phyloP scores from a whole-genome alignment of 768 basidiomycete species.

The Amanita brunnescens region DNA sequence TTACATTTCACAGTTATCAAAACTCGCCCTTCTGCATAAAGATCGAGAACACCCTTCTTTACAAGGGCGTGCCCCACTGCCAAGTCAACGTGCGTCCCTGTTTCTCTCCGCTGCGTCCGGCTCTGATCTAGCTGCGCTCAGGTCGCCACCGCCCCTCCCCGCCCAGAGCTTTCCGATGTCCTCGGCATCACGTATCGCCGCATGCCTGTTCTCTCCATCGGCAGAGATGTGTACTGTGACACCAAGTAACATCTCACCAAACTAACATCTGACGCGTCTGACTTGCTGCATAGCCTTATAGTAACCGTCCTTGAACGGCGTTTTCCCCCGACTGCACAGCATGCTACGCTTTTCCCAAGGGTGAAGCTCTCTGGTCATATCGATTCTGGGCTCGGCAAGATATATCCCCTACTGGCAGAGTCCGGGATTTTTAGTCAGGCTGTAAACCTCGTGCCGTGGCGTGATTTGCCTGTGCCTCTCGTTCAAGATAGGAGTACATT shows the following conservation, averaged over 20 bases:
- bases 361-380: background rate
- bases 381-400: background rate
- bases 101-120: background rate
- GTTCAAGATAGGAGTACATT: background rate
- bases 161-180: slow-evolving; percentile 45
- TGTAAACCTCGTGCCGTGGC: background rate
- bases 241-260: slow-evolving; percentile 24
- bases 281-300: background rate
- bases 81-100: slow-evolving; percentile 35
- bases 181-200: slow-evolving; percentile 48
- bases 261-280: background rate
- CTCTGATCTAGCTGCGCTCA: background rate
- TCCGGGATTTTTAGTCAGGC: background rate
- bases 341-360: background rate
- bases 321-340: background rate
- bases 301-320: background rate
- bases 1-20: slow-evolving; percentile 31
- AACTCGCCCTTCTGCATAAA: slow-evolving; percentile 44
- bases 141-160: slow-evolving; percentile 43
- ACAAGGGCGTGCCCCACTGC: slow-evolving; percentile 41
- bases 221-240: slow-evolving; percentile 54
- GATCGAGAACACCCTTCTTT: slow-evolving; percentile 38
- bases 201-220: slow-evolving; percentile 52
- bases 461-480: background rate
- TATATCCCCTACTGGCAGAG: background rate